Evolutionary conservation across 768 basidiomycete genomes (phyloP), one percentile per base, ranked within the genome.

Genomic region (Suillus decipiens): DNA sequence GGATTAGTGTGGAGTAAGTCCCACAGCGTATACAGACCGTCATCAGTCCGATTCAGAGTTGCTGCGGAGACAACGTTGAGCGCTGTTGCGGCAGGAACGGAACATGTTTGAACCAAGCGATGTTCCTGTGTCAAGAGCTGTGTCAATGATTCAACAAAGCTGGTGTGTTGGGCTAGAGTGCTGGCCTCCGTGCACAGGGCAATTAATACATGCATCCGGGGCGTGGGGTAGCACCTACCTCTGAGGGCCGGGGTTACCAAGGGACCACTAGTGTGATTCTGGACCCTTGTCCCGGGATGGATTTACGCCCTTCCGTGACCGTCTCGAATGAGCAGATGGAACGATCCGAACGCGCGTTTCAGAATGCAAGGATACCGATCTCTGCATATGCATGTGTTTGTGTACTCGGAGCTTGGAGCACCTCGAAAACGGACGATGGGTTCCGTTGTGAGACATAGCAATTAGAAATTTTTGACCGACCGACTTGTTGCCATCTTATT

Each of bases 41-140:
- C 14, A 55, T 24, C 39, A n/a, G 5, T 47, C 12, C 6, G 51
- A 53, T 33, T 6, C 51, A 53, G 33, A 53, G 10, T 3, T 33
- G 15, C 39, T 57, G 56, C 56, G 56, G 56, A 57, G 10, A 19
- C 37, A 17, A 31, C 24, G 24, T 6, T 12, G 24, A n/a, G 50
- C 22, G 56, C 24, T 57, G 39, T 39, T 57, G 39, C 51, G 51
- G 51, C 56, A 57, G 56, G 22, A 24, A 57, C 56, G 56, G 56
- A 57, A 57, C 56, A 57, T 57, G 39, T 12, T 57, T 41, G 17
- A 57, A 57, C 56, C 56, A 41, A 57, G 56, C 37, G 24, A 57
- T 6, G 56, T 57, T 24, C 55, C 56, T 41, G 56, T 57, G 56
- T 41, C 56, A 57, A 7, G 56, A 57, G 56, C 56, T 41, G 56